Percentiles rank a stretch among this genome's conserved stretches.
Conservation (phyloP, 1,284 basidiomycete genomes). For the Heterobasidion irregulare region DNA sequence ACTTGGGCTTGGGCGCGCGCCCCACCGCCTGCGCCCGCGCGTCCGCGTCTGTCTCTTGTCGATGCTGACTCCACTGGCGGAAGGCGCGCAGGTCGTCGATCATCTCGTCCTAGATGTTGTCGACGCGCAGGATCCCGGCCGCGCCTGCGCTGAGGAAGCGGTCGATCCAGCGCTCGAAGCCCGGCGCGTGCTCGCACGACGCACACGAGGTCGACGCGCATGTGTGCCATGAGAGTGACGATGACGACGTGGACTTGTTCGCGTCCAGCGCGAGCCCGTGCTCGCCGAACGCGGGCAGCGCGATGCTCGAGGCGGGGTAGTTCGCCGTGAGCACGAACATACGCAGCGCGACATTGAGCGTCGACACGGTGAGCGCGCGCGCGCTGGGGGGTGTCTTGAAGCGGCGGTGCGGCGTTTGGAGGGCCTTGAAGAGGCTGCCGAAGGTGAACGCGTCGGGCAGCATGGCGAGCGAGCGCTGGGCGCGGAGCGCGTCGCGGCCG, state of each 20-base stretch:
- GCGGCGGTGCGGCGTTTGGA: conserved; percentile 19
- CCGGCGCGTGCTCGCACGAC: neutral
- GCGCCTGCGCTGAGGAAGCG: no score
- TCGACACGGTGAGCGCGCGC: conserved; percentile 11
- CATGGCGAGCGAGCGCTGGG: conserved; percentile 14
- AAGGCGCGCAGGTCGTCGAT: no score
- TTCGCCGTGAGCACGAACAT: conserved; percentile 31
- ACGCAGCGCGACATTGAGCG: conserved; percentile 13
- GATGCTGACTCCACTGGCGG: no score
- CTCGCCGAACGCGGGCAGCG: conserved; percentile 23
- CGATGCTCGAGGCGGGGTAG: conserved; percentile 36
- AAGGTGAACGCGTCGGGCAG: conserved; percentile 38
- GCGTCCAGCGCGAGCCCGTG: conserved; percentile 23
- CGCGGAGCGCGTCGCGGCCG: no score
- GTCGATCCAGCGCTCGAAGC: no score
- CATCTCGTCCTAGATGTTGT: no score
- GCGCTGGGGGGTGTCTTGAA: conserved; percentile 13
- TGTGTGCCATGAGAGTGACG: conserved; percentile 13
- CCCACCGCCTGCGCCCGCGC: no score
- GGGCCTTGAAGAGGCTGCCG: conserved; percentile 33
- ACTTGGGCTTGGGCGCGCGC: no score
- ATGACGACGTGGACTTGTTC: conserved; percentile 31
- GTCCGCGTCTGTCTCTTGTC: no score
- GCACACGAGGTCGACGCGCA: conserved; percentile 13
- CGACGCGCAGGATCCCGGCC: no score